These are phyloP conservation scores for Termitomyces eurrhizus DNA, from an alignment of 768 basidiomycete species.

Conservation along the genomic window DNA sequence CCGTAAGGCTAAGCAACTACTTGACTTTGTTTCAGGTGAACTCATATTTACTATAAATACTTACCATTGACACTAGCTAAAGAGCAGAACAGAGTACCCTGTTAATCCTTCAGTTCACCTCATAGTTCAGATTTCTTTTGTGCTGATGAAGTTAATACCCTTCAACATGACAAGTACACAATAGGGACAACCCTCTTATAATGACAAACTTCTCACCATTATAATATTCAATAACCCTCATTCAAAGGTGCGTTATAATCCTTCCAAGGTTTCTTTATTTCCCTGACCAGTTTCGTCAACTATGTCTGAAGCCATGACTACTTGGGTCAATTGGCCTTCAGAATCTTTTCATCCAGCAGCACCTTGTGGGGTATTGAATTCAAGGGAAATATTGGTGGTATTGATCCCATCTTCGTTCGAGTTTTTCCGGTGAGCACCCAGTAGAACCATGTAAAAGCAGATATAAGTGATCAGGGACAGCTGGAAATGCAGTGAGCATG, in stretches of 20 bases:
- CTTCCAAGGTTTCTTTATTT: not conserved
- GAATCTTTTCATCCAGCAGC: not conserved
- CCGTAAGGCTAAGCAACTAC: too few species aligned
- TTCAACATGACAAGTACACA: too few species aligned
- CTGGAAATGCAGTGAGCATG: not conserved
- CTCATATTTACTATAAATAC: too few species aligned
- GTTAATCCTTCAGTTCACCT: too few species aligned
- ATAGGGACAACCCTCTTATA: too few species aligned
- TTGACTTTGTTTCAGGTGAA: too few species aligned
- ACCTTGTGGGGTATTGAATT: not conserved
- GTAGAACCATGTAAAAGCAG: not conserved
- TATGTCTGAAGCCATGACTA: not conserved
- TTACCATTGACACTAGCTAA: too few species aligned
- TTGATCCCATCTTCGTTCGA: not conserved
- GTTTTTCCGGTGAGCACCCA: not conserved
- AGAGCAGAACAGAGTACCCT: too few species aligned
- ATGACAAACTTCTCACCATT: too few species aligned
- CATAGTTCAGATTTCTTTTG: too few species aligned
- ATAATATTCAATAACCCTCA: not conserved
- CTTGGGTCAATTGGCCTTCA: not conserved
- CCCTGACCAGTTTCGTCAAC: not conserved
- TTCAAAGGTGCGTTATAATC: not conserved
- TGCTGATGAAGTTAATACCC: too few species aligned
- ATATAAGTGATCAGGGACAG: not conserved
- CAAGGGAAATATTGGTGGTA: not conserved